phyloP scores from a whole-genome alignment of 495 filamentous ascomycete genomes.

The Talaromyces stipitatus region DNA sequence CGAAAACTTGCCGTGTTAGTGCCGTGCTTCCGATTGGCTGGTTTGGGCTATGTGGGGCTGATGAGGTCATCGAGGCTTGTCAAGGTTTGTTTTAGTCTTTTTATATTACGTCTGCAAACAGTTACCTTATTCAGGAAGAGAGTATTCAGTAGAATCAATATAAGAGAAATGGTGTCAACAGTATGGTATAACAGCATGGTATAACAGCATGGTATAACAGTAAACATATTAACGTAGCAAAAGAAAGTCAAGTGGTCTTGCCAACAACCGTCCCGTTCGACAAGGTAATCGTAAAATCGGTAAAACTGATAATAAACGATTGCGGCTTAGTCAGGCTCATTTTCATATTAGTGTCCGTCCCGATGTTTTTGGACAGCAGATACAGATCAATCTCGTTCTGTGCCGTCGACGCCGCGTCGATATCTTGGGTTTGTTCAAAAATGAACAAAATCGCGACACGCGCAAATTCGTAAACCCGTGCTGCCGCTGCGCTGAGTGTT shows the following conservation, averaged over 20 bases:
- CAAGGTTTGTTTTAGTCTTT: neutral
- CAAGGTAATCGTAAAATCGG: constrained; percentile 32
- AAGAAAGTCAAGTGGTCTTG: constrained; percentile 2
- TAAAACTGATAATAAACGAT: constrained; percentile 34
- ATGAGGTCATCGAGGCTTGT: neutral
- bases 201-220: neutral
- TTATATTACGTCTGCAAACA: neutral
- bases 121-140: no score
- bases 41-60: neutral
- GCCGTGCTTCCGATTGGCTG: constrained; percentile 7
- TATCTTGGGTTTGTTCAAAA: constrained; percentile 36
- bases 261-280: constrained; percentile 34
- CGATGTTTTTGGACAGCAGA: constrained; percentile 5
- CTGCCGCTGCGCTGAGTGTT: neutral
- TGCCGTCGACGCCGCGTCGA: constrained; percentile 21
- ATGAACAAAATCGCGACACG: constrained; percentile 42
- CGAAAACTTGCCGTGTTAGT: neutral
- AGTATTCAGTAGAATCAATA: neutral
- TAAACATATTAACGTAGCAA: neutral
- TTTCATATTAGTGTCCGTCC: constrained; percentile 5
- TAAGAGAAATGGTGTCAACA: neutral
- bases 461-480: constrained; percentile 37
- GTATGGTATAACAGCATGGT: constrained; percentile 6
- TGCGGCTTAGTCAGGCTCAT: constrained; percentile 8
- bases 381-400: constrained; percentile 4